Conservation (phyloP, 345 rosid genomes). For the Linum trigynum region DNA sequence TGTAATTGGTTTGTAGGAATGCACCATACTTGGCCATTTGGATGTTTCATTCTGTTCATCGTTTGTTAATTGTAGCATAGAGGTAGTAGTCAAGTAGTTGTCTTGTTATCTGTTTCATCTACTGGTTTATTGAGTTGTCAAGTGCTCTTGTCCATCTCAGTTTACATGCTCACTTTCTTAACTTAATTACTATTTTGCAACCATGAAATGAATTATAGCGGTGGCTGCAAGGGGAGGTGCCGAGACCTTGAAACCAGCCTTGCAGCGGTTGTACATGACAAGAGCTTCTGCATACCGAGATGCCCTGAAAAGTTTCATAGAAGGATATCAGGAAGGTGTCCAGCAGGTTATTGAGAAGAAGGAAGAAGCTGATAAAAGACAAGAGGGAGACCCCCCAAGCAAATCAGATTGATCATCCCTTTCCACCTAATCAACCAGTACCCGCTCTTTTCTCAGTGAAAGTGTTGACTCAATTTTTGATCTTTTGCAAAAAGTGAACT, state of each 20-base stretch:
- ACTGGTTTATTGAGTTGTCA: no score
- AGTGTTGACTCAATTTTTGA: neutral
- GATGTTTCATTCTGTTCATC: neutral
- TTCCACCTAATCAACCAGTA: neutral
- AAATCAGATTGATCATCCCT: constrained; percentile 17
- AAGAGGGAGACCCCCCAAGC: constrained; percentile 19
- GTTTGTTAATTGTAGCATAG: neutral
- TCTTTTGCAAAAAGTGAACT: neutral
- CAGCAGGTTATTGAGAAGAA: constrained; percentile 59
- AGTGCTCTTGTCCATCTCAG: neutral
- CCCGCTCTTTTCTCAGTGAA: neutral
- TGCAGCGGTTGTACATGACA: constrained; percentile 83
- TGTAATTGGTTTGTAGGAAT: no score
- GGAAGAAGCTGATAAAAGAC: constrained; percentile 30
- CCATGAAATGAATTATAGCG: constrained; percentile 31
- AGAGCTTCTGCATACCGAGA: constrained; percentile 79
- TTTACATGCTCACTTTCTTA: neutral
- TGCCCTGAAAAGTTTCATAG: constrained; percentile 58
- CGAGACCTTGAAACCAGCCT: constrained; percentile 83
- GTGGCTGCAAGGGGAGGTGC: constrained; percentile 92
- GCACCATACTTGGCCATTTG: neutral
- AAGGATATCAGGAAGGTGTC: constrained; percentile 75
- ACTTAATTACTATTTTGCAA: neutral
- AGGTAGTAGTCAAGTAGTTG: neutral
- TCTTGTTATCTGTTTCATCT: neutral